Evolutionary conservation across 1,139 yeast species (phyloP).

Genomic region (Yamadazyma membranifaciens): DNA sequence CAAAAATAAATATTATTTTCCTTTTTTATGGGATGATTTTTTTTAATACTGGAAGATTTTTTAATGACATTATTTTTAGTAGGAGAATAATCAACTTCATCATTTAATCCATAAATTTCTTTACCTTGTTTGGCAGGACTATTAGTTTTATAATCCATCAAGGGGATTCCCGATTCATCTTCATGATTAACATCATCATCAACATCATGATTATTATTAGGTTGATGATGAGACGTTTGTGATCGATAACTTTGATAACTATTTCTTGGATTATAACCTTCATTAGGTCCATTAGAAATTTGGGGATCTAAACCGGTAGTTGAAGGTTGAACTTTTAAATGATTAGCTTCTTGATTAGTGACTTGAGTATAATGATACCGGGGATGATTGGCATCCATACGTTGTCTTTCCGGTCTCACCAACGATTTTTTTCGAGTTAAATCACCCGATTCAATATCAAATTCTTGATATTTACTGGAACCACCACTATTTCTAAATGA

Average conservation of each 20-base stretch:
- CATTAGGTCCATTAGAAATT: constrained; percentile 9
- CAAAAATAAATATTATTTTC: constrained; percentile 56
- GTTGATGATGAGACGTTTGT: constrained; percentile 3
- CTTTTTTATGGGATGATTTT: constrained; percentile 12
- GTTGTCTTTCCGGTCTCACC: constrained; percentile 76
- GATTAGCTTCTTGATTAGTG: constrained; percentile 65
- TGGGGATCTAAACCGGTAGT: constrained; percentile 73
- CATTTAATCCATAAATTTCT: constrained; percentile 61
- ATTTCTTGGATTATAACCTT: constrained; percentile 10
- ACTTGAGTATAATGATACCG: constrained; percentile 80
- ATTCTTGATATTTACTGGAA: constrained; percentile 34
- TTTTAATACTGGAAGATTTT: constrained; percentile 10
- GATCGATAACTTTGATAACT: constrained; percentile 14
- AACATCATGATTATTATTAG: constrained; percentile 1
- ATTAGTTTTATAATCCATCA: constrained; percentile 32
- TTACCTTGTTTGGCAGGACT: constrained; percentile 36
- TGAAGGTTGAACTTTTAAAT: constrained; percentile 66
- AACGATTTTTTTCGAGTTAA: constrained; percentile 61
- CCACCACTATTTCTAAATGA: constrained; percentile 16
- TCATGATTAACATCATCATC: constrained; percentile 6
- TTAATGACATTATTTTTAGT: constrained; percentile 23
- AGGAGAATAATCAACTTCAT: constrained; percentile 43
- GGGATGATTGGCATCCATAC: constrained; percentile 67
- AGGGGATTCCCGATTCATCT: constrained; percentile 45
- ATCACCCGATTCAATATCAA: constrained; percentile 51